Conservation (phyloP, 768 basidiomycete genomes). For the Leucocoprinus sp. region DNA sequence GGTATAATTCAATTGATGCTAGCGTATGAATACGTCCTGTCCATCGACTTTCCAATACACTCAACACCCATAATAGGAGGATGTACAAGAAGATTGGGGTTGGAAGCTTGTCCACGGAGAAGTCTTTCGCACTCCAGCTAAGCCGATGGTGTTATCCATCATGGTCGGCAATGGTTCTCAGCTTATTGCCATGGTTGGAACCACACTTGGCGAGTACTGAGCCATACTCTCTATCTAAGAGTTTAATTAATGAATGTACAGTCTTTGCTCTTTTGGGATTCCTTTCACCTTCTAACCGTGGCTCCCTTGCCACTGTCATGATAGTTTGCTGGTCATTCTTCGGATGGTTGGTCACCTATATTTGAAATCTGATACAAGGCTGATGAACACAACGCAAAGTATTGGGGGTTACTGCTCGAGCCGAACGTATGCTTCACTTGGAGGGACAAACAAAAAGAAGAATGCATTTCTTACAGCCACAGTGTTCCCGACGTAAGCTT, state of each 20-base stretch:
- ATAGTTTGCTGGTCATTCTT: constrained; percentile 94
- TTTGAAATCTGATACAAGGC: not conserved
- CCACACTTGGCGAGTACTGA: constrained; percentile 63
- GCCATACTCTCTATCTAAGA: not conserved
- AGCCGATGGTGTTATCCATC: constrained; percentile 72
- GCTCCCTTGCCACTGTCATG: constrained; percentile 89
- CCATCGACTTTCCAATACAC: not conserved
- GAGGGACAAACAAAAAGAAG: constrained; percentile 69
- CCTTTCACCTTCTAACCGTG: constrained; percentile 91
- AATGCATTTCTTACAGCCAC: constrained; percentile 87
- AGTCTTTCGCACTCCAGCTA: constrained; percentile 79
- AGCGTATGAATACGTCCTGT: constrained; percentile 43
- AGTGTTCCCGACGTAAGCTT: constrained; percentile 71
- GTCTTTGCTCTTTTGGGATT: constrained; percentile 91
- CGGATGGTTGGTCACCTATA: constrained; percentile 47
- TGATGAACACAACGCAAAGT: constrained; percentile 26
- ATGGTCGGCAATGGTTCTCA: constrained; percentile 90
- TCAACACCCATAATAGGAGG: constrained; percentile 46
- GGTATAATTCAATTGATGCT: constrained; percentile 93
- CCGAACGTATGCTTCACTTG: constrained; percentile 71
- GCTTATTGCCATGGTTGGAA: constrained; percentile 74
- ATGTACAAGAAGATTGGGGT: constrained; percentile 96
- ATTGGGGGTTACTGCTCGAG: constrained; percentile 86
- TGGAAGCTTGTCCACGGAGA: constrained; percentile 98
- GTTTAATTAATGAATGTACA: constrained; percentile 20